These are phyloP conservation scores for Tympanopsis confertula DNA, from an alignment of 2,329 filamentous ascomycete genomes.

Conservation along the genomic window DNA sequence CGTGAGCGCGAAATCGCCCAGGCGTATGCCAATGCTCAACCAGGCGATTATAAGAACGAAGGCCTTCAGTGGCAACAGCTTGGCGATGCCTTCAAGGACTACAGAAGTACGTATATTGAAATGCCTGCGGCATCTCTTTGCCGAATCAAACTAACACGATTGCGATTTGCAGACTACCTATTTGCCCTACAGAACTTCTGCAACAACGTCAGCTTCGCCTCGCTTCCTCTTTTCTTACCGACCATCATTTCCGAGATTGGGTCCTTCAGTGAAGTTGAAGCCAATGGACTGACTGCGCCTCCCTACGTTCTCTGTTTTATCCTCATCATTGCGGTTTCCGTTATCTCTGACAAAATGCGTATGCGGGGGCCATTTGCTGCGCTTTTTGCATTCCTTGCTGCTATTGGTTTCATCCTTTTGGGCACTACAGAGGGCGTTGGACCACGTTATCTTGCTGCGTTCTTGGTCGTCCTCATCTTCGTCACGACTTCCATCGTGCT, in stretches of 20 bases:
- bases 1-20: not conserved
- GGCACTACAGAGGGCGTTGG: slow-evolving; percentile 18
- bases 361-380: slow-evolving; percentile 24
- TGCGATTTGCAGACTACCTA: slow-evolving; percentile 8
- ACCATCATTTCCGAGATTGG: slow-evolving; percentile 21
- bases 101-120: too few species aligned
- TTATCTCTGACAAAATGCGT: slow-evolving; percentile 20
- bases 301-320: slow-evolving; percentile 27
- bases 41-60: not conserved
- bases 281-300: slow-evolving; percentile 23
- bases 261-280: slow-evolving; percentile 16
- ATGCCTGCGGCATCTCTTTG: not conserved
- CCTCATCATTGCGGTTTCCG: slow-evolving; percentile 19
- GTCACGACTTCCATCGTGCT: slow-evolving; percentile 19
- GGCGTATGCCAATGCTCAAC: not conserved
- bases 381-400: slow-evolving; percentile 18
- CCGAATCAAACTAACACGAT: not conserved
- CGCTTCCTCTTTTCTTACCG: slow-evolving; percentile 17
- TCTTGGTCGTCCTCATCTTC: slow-evolving; percentile 24
- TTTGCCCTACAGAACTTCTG: slow-evolving; percentile 11
- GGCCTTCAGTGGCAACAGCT: too few species aligned
- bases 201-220: slow-evolving; percentile 17
- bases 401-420: slow-evolving; percentile 25
- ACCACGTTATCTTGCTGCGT: slow-evolving; percentile 21
- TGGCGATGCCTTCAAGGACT: not conserved